Evolutionary conservation across 2,329 filamentous ascomycete species (phyloP), one percentile per base, ranked within the genome.

Genomic region (Teratosphaeria pseudoeucalypti): DNA sequence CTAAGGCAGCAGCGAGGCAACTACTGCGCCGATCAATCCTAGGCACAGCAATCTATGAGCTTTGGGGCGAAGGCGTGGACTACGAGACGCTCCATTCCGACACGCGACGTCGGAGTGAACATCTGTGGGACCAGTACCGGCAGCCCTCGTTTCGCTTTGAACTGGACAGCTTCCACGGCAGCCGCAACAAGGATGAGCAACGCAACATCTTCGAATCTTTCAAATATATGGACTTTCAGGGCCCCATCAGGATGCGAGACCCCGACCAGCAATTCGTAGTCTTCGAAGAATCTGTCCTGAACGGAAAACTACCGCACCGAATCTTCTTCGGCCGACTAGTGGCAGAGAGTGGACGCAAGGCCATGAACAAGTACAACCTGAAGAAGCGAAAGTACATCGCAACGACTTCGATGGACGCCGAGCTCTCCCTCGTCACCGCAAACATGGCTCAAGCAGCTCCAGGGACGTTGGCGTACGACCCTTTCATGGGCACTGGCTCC

Each of bases 351-450:
- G 82, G 82, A 2, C 82, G 92, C 53, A 83, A 88, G 57, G 78
- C 86, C 5, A 80, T 89, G 34, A 78, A 82, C 39, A 87, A 82
- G 27, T 95, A 92, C 69, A 91, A 96, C 72, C 80, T 99, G 26
- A 99, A 99, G 79, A 96, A 95, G 75, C 81, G 94, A 32, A 82
- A 82, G 47, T 99, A 99, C 71, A 97, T 99, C 68, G 90, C 88
- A 66, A 97, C 92, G 0, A 99, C 94, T 0, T 94, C 89, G 54
- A 97, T 99, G 94, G 94, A 99, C 71, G 89, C 92, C 0, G 94
- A 97, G 73, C 80, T 99, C 52, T 89, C 91, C 12, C 81, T 99
- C 0, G 78, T 99, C 26, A 96, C 92, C 0, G 94, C 92, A 1
- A 99, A 97, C 70, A 85, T 99, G 66, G 89, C 90, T 0, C 83